Base-by-base conservation (phyloP, 495 filamentous ascomycete genomes). In the Penicillium desertorum region DNA sequence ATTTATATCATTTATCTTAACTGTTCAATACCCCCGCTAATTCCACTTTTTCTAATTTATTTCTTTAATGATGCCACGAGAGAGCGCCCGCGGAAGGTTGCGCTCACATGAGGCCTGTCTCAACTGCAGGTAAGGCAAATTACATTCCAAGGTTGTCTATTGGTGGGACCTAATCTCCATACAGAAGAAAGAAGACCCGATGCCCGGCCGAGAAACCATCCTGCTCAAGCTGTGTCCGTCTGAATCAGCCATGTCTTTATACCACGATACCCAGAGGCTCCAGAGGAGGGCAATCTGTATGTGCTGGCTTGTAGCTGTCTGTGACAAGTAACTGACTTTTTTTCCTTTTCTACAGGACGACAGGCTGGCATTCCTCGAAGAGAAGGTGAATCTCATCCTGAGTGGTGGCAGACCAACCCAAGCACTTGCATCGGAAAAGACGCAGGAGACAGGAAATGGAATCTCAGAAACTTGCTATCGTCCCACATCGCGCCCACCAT, bases 81-180 rank as follows among this genome's bases (percentile, higher is more conserved):
- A 71, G 50, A 67, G 55, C 61, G 62, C 57, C 58, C 76, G 75
- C 30, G 72, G 75, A 53, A 67, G 76, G 61, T 61, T 76, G 53
- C 73, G 75, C 37, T 77, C 76, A 42, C 73, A 79, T 54, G 73
- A 77, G 58, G 76, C 76, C 41, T 79, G 76, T 58, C 64, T 76
- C 25, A 76, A 76, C 46, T 79, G 76, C 69, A 60, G 75, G 75
- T 75, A 37, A 53, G 61, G 39, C n/a, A n/a, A 34, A 59, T 22
- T 19, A 9, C 17, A 39, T 17, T 25, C 23, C 23, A 25, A 25
- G 23, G 5, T 25, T 8, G 36, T 39, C 36, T 39, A 17, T 11
- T 12, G 22, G 8, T 30, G 11, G 30, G 10, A 45, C 30, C 46
- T 65, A n/a, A 57, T 54, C 12, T 46, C 30, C 30, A 10, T 30